Conservation (phyloP, 352 stramenopile species). For the Phytophthora pini region DNA sequence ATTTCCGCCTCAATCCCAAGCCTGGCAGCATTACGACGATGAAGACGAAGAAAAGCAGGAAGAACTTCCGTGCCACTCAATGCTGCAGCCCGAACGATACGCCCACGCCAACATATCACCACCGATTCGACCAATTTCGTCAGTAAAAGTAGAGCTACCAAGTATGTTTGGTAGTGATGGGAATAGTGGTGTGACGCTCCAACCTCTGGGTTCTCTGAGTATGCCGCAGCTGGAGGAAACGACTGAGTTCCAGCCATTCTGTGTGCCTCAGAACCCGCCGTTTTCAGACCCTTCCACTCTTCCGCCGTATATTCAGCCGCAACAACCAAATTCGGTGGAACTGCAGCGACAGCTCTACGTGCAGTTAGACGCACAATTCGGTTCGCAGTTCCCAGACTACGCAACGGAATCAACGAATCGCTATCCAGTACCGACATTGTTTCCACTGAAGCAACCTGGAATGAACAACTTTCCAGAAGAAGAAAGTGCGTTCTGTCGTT, state of each 20-base stretch:
- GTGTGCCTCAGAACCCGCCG: conserved; percentile 4
- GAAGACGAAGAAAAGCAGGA: conserved; percentile 16
- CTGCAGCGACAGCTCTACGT: conserved; percentile 8
- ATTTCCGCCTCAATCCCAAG: conserved; percentile 7
- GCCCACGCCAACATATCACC: background rate
- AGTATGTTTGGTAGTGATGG: conserved; percentile 13
- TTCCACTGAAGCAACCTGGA: too few species aligned
- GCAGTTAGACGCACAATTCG: conserved; percentile 18
- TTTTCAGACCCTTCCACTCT: conserved; percentile 14
- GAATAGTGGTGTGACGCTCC: conserved; percentile 1
- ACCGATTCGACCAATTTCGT: background rate
- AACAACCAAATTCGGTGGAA: background rate
- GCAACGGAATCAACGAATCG: too few species aligned
- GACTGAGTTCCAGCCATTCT: conserved; percentile 37
- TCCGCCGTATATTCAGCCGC: conserved; percentile 4
- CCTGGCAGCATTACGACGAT: conserved; percentile 5
- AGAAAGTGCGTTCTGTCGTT: too few species aligned
- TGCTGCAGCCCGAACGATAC: conserved; percentile 1
- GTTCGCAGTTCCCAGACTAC: conserved; percentile 16
- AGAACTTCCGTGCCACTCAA: conserved; percentile 3
- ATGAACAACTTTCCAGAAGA: too few species aligned
- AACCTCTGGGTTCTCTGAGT: conserved; percentile 12
- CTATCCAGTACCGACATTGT: too few species aligned
- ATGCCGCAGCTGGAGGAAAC: conserved; percentile 40
- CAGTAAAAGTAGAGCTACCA: conserved; percentile 8